These are phyloP conservation scores for Pseudomicrostroma phylloplanum DNA, from an alignment of 1,284 basidiomycete species.

Conservation along the genomic window DNA sequence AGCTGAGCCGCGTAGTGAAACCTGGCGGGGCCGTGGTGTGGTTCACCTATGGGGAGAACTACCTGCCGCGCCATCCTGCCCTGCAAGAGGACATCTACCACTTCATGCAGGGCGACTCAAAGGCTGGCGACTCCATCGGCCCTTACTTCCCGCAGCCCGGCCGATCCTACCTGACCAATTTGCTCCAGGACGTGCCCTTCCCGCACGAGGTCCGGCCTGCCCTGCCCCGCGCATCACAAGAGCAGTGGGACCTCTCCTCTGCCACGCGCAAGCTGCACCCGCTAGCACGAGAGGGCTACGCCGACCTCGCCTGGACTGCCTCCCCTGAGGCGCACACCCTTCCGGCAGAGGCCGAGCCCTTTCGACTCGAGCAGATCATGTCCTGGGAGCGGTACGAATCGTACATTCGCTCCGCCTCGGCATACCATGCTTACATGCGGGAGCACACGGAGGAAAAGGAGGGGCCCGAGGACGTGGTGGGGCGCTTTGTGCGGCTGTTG, in stretches of 20 bases:
- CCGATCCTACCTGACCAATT: slow-evolving; percentile 6
- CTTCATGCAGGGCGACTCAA: slow-evolving; percentile 11
- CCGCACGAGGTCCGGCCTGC: background rate
- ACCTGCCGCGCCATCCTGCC: slow-evolving; percentile 12
- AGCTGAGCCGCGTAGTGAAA: slow-evolving; percentile 10
- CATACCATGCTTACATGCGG: slow-evolving; percentile 5
- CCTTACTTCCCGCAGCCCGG: slow-evolving; percentile 17
- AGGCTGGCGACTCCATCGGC: background rate
- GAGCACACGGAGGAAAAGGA: slow-evolving; percentile 10
- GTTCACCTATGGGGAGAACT: slow-evolving; percentile 17
- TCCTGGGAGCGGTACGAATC: background rate
- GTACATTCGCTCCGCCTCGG: slow-evolving; percentile 3
- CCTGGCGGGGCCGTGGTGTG: slow-evolving; percentile 15
- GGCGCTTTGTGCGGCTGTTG: slow-evolving; percentile 5
- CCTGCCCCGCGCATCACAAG: background rate
- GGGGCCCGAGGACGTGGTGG: slow-evolving; percentile 9
- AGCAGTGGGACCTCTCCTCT: slow-evolving; percentile 11
- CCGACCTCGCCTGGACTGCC: slow-evolving; percentile 1
- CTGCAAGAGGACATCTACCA: slow-evolving; percentile 6
- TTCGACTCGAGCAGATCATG: background rate
- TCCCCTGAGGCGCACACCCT: too few relatives aligned
- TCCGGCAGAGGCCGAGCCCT: background rate
- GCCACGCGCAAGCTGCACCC: slow-evolving; percentile 11
- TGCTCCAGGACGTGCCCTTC: slow-evolving; percentile 8
- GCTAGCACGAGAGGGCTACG: background rate